Conservation (phyloP, 2,329 filamentous ascomycete genomes). For the Immersiporthe knoxdaviesiana region DNA sequence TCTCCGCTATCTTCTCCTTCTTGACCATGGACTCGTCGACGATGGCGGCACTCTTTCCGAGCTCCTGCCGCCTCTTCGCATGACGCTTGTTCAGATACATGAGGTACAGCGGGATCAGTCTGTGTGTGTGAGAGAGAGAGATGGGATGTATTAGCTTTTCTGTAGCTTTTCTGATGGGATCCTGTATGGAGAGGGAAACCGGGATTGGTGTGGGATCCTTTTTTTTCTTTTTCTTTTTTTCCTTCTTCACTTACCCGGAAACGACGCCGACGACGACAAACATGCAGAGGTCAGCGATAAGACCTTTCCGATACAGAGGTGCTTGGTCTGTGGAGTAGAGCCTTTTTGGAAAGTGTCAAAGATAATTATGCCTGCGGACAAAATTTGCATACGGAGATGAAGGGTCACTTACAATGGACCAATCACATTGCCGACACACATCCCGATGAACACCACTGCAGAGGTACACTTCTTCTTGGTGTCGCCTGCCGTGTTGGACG, state of each 20-base stretch:
- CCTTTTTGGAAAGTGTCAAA: neutral
- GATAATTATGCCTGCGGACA: no score
- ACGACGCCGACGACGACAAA: conserved; percentile 63
- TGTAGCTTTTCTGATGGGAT: no score
- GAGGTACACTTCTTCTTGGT: conserved; percentile 71
- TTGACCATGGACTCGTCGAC: conserved; percentile 61
- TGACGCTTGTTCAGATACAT: conserved; percentile 58
- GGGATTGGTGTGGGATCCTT: neutral
- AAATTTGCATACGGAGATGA: neutral
- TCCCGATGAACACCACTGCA: conserved; percentile 66
- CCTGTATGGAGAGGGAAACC: no score
- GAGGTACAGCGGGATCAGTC: conserved; percentile 49
- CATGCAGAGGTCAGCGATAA: conserved; percentile 63
- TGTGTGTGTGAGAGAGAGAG: conserved; percentile 23
- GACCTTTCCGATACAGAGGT: conserved; percentile 58
- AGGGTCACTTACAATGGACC: conserved; percentile 52
- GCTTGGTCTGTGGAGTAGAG: conserved; percentile 64
- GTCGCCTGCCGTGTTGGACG: conserved; percentile 68
- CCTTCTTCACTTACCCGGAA: conserved; percentile 35
- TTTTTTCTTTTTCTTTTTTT: no score
- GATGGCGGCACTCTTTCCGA: conserved; percentile 63
- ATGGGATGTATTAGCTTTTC: neutral
- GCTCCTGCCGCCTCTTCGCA: conserved; percentile 53
- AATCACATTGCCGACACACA: conserved; percentile 68
- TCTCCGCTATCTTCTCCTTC: conserved; percentile 47